Conservation (phyloP, 129 eudicot genomes). For the Glebionis coronaria region DNA sequence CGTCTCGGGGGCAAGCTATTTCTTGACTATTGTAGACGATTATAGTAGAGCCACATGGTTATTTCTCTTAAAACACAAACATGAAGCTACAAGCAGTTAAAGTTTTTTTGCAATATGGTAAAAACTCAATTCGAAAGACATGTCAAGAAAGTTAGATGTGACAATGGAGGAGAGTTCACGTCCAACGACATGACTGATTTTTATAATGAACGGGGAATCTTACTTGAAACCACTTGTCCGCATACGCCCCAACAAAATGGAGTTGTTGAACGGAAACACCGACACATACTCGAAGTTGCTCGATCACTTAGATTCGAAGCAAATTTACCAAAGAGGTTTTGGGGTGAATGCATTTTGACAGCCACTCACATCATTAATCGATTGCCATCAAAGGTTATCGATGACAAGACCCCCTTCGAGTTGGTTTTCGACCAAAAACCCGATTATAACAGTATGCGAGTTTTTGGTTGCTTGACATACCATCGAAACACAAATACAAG, state of each 20-base stretch:
- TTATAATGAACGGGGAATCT: conserved; percentile 1
- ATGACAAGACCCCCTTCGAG: background rate
- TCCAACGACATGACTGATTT: background rate
- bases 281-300: conserved; percentile 4
- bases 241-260: background rate
- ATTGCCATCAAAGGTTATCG: background rate
- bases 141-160: background rate
- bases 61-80: conserved; percentile 9
- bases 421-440: background rate
- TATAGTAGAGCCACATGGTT: conserved; percentile 20
- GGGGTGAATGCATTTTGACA: background rate
- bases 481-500: background rate
- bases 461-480: too few relatives aligned
- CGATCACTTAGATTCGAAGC: conserved; percentile 3
- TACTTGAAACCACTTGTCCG: background rate
- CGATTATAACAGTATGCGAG: background rate
- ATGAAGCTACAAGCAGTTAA: conserved; percentile 14
- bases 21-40: conserved; percentile 18
- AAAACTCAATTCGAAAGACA: conserved; percentile 1
- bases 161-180: background rate
- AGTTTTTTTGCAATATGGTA: conserved; percentile 5
- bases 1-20: conserved; percentile 11
- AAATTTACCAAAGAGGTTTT: background rate
- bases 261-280: background rate
- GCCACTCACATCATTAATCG: background rate